Evolutionary conservation across 2,329 filamentous ascomycete species (phyloP).

Genomic region (Xylariales sp.): DNA sequence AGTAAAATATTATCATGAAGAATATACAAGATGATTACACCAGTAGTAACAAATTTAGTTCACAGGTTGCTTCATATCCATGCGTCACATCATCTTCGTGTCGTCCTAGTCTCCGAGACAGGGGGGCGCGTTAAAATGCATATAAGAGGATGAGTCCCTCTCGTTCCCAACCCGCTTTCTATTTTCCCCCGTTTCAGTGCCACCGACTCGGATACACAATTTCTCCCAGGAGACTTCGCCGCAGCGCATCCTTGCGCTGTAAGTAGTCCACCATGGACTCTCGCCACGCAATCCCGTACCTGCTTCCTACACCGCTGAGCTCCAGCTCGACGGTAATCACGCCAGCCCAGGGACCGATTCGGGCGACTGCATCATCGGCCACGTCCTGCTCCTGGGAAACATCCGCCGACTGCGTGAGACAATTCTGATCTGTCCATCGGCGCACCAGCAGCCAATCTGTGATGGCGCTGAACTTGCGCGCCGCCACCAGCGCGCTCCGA

Average conservation of each 20-base stretch:
- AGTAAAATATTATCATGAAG: too few relatives aligned
- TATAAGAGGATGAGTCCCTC: not conserved
- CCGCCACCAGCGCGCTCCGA: not conserved
- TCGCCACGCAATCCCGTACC: not conserved
- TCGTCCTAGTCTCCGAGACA: too few relatives aligned
- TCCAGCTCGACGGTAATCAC: not conserved
- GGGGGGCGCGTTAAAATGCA: not conserved
- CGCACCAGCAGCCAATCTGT: not conserved
- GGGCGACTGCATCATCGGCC: not conserved
- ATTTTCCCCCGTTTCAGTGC: constrained; percentile 2
- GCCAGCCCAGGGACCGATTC: not conserved
- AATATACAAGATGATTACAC: too few relatives aligned
- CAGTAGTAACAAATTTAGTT: too few relatives aligned
- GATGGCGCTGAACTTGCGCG: not conserved
- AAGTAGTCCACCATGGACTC: not conserved
- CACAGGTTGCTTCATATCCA: too few relatives aligned
- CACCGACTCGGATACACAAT: not conserved
- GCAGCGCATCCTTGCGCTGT: not conserved
- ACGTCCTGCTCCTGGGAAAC: too few relatives aligned
- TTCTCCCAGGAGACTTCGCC: not conserved
- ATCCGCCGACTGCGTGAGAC: not conserved
- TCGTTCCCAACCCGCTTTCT: not conserved
- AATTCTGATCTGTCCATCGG: not conserved
- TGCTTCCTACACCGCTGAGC: not conserved
- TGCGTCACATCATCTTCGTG: too few relatives aligned